Evolutionary conservation across 306 rosid genomes (phyloP), one percentile per base, ranked within the genome.

Genomic region (Luffa aegyptiaca): DNA sequence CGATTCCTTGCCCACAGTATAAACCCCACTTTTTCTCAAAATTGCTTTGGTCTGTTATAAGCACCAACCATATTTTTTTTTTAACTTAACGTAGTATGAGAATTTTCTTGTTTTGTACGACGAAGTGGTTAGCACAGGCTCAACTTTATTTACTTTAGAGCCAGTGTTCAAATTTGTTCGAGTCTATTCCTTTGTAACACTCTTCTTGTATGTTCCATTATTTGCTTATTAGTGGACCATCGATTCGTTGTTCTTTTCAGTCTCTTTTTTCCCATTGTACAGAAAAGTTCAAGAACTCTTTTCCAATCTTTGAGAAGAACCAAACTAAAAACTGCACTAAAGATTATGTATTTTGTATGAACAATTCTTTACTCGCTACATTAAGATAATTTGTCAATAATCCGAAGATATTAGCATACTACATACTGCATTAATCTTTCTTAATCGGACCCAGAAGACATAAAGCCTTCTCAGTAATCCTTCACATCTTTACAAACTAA

Each of bases 361-460:
- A 44, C 36, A 44, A 20, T 2, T 70, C 76, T 70, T n/a, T 71
- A 71, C 56, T 66, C 52, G 13, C 10, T 69, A 69, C 75, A 69
- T 41, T 46, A 46, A 71, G 76, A 71, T 71, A 45, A 21, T 21
- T 21, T 10, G 39, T 45, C 76, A 46, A 71, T 45, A 45, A 71
- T 45, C 57, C 36, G 18, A 71, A 26, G n/a, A 71, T 5, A 69
- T 10, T 70, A 71, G 76, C 55, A 44, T 48, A 44, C 76, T 70
- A 70, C 69, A 62, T 33, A 62, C 76, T 68, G 52, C 75, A 68
- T 68, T 42, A 68, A 41, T 42, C 75, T 69, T 20, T 42, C 75
- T 69, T 20, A 42, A 69, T 20, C 75, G 36, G 53, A 26, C 52
- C 36, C 75, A 69, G 75, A 69, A 69, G 75, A 69, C 75, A 36